Evolutionary conservation across 768 basidiomycete species (phyloP), one percentile per base, ranked within the genome.

Genomic region (Suillus cothurnatus): DNA sequence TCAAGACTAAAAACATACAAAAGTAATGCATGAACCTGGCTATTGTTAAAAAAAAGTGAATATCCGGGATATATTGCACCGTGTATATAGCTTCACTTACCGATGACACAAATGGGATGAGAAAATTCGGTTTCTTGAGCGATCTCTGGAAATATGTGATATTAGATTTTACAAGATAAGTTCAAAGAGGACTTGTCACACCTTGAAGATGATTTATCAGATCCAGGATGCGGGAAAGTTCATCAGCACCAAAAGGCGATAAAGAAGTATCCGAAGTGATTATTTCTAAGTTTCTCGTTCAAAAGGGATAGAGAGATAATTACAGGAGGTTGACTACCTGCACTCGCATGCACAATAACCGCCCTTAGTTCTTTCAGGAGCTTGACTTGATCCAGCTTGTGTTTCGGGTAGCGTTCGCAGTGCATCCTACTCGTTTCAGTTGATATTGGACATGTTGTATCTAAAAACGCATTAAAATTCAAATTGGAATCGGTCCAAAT

Each of bases 21-120:
- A 83, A 82, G 17, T 77, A 66, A 59, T 71, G 74, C 84, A 86
- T 82, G 8, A 84, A 67, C 17, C 80, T 78, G 28, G 77, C 83
- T 85, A 56, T 14, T 11, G 9, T 55, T 3, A n/a, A n/a, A n/a
- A 11, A 59, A n/a, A 59, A 50, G 14, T 49, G 17, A 38, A 52
- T 63, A 15, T 64, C 19, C 3, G 19, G 15, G 12, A 3, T 28
- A 36, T 14, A 31, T 14, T 31, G 49, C 31, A 6, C 26, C 3
- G 14, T 28, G 23, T 36, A 21, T 6, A 36, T 23, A 45, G 7
- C 26, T n/a, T 58, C 28, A 36, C 56, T 34, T 45, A 63, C 39
- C 64, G 39, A 53, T 28, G 7, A 63, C 61, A 39, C 53, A 64
- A 45, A 39, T 43, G 7, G 43, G 32, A 36, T 68, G 50, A 50